Base-by-base conservation (phyloP, 106 monocot genomes). In the Dioscorea alata region DNA sequence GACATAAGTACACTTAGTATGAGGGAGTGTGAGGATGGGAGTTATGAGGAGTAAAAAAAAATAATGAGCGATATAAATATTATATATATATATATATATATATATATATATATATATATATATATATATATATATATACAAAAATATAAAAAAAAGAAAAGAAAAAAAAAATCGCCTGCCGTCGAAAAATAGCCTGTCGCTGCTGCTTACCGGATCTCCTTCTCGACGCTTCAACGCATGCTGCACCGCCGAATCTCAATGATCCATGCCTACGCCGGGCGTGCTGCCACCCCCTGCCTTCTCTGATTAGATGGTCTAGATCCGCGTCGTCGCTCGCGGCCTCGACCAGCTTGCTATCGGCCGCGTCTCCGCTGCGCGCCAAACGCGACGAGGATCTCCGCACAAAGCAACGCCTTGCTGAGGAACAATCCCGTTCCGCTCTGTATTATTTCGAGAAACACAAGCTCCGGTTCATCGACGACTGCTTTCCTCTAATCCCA, bases 271-370 rank as follows among this genome's bases (percentile, higher is more conserved):
- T 75, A 90, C 64, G 87, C 82, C 49, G 87, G 93, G 81, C 86
- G 87, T 69, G 57, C 67, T 35, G 87, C 93, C 60, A 54, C 74
- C 74, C n/a, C 81, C 81, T 67, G 93, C 93, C 16, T 85, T 99
- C 58, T 81, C 85, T 32, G 93, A 99, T 35, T 99, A 93, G 99
- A 86, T 99, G 70, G 99, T 93, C 54, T 82, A 82, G 75, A 93
- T 99, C 67, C 90, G 99, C n/a, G 85, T 89, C 31, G 83, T 85
- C 49, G 80, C 81, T 60, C 82, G 99, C 60, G 83, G 83, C 60
- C 83, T 99, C 51, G 99, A 93, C 31, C 99, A 99, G 85, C 63
- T 99, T 33, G 93, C 99, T n/a, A 93, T 99, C 67, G 85, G 87
- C 25, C 81, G 85, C 58, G 89, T 93, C 31, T 90, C 93, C 56